A percentile compares a stretch with the other conserved stretches of the same genome.
phyloP scores from a whole-genome alignment of 2,329 filamentous ascomycete genomes.

The Colletotrichum sp. region DNA sequence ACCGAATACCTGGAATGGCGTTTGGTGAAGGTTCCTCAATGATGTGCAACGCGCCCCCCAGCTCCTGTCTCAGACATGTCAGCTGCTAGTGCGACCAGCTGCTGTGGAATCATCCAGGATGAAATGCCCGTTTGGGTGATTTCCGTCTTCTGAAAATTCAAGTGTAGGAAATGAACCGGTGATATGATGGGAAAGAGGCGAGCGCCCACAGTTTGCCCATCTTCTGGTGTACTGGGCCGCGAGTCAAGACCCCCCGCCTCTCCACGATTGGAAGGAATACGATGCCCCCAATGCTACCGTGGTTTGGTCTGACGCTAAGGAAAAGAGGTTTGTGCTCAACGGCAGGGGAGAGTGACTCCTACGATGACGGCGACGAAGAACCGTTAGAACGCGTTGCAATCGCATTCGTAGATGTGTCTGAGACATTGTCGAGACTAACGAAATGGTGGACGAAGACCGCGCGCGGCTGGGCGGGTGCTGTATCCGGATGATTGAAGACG shows the following conservation, averaged over 20 bases:
- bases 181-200: not conserved
- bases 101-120: constrained; percentile 4
- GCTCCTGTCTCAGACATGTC: constrained; percentile 5
- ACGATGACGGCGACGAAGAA: not conserved
- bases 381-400: not conserved
- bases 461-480: not conserved
- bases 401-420: not conserved
- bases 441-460: not conserved
- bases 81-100: constrained; percentile 5
- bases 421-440: not conserved
- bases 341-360: not conserved
- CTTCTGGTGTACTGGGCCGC: not conserved
- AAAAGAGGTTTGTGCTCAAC: not conserved
- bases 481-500: not conserved
- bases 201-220: not conserved
- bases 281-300: constrained; percentile 6
- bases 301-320: not conserved
- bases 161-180: not conserved
- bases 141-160: not conserved
- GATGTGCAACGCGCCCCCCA: not conserved
- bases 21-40: not conserved
- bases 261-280: constrained; percentile 9
- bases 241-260: constrained; percentile 18
- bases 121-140: not conserved
- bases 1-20: not conserved